phyloP scores from a whole-genome alignment of 306 rosid species.

The Pueraria montana region DNA sequence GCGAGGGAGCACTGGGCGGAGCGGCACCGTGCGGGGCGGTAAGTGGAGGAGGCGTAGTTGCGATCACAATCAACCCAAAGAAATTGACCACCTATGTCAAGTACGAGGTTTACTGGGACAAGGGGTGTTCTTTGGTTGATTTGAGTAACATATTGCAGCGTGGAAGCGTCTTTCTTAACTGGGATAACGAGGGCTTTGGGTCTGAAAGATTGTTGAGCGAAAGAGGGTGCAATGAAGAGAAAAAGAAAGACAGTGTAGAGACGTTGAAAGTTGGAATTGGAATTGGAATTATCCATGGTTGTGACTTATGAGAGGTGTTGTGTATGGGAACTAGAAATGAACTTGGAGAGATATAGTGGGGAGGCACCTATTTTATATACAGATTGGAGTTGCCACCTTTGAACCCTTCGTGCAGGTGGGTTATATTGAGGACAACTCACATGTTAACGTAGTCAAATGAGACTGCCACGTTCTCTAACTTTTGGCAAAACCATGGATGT shows the following conservation, averaged over 20 bases:
- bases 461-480: background rate
- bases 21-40: constrained; percentile 65
- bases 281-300: constrained; percentile 7
- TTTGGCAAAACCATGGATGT: background rate
- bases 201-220: constrained; percentile 59
- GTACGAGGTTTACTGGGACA: constrained; percentile 52
- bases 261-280: background rate
- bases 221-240: constrained; percentile 28
- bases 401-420: background rate
- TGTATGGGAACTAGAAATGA: background rate
- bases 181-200: constrained; percentile 62
- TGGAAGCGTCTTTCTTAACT: constrained; percentile 52
- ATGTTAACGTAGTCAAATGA: constrained; percentile 15
- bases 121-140: constrained; percentile 66
- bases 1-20: constrained; percentile 74
- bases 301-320: background rate
- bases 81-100: constrained; percentile 70
- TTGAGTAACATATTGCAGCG: constrained; percentile 61
- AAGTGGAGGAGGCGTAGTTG: constrained; percentile 60
- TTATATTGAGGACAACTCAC: background rate
- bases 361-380: constrained; percentile 7
- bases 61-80: constrained; percentile 65
- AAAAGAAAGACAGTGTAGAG: constrained; percentile 39
- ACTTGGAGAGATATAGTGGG: background rate
- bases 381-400: background rate